Evolutionary conservation across 2,329 filamentous ascomycete species (phyloP).

Genomic region (Penicillium sp.): DNA sequence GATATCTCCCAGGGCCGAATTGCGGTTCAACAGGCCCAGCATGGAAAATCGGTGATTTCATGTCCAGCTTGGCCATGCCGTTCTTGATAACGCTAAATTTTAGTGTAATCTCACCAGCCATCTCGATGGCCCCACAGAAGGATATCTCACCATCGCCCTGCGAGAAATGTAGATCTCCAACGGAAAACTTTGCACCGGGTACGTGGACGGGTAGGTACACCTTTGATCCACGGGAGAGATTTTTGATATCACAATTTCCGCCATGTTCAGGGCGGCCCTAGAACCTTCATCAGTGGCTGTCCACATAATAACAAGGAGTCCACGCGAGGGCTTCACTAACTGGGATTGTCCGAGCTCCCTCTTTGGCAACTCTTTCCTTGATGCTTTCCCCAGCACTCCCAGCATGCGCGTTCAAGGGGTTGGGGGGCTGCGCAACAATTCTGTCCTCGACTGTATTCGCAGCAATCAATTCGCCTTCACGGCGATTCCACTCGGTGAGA

Average conservation of each 20-base stretch:
- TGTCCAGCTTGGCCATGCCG: slow-evolving; percentile 72
- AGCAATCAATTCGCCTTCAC: slow-evolving; percentile 78
- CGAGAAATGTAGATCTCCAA: slow-evolving; percentile 85
- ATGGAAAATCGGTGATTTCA: slow-evolving; percentile 84
- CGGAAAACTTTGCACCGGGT: slow-evolving; percentile 82
- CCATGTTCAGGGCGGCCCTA: slow-evolving; percentile 78
- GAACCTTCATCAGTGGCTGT: not conserved
- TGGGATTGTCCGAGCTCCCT: slow-evolving; percentile 85
- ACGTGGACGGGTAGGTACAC: slow-evolving; percentile 90
- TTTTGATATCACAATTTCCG: slow-evolving; percentile 92
- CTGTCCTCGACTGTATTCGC: slow-evolving; percentile 67
- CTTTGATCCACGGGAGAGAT: slow-evolving; percentile 76
- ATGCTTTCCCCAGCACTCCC: slow-evolving; percentile 64
- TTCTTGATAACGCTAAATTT: slow-evolving; percentile 87
- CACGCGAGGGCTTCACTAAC: slow-evolving; percentile 35
- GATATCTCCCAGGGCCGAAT: slow-evolving; percentile 78
- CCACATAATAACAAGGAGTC: not conserved
- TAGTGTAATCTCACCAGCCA: slow-evolving; percentile 88
- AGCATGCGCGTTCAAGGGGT: slow-evolving; percentile 72
- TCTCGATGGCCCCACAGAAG: slow-evolving; percentile 89
- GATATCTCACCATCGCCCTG: slow-evolving; percentile 91
- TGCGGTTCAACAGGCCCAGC: slow-evolving; percentile 87
- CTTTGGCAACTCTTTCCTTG: slow-evolving; percentile 69
- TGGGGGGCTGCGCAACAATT: slow-evolving; percentile 76
- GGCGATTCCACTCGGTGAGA: slow-evolving; percentile 79